Percentiles rank a stretch among this genome's conserved stretches.
These are phyloP conservation scores for Cenchrus purpureus DNA, from an alignment of 176 grass and related monocot genomes.

Conservation along the genomic window DNA sequence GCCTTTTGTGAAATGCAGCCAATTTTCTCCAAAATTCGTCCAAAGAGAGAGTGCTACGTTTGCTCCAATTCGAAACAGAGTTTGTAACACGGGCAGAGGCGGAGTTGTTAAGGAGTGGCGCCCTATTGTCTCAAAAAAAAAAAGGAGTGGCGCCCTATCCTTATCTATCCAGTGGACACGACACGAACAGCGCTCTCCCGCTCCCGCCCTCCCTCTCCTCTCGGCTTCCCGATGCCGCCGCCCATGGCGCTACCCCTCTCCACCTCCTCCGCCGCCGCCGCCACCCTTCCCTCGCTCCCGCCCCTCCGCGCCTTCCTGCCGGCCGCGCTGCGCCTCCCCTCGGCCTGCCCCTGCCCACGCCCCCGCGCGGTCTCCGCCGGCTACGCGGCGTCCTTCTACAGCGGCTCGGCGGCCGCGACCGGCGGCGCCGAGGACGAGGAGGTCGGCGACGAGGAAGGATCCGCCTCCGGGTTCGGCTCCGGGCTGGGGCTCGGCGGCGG, in stretches of 20 bases:
- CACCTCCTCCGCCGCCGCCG: not conserved
- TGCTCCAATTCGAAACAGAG: no score
- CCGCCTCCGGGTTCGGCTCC: slow-evolving; percentile 7
- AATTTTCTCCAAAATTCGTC: not conserved
- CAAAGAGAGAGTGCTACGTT: not conserved
- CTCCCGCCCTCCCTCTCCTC: no score
- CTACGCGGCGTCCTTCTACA: slow-evolving; percentile 61
- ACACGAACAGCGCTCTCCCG: not conserved
- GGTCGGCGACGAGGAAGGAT: slow-evolving; percentile 47
- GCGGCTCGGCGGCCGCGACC: slow-evolving; percentile 41
- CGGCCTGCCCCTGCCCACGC: not conserved
- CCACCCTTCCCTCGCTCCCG: not conserved
- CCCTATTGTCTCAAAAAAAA: not conserved
- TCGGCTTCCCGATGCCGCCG: slow-evolving; percentile 44
- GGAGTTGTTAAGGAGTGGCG: not conserved
- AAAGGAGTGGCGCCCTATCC: not conserved
- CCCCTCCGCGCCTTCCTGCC: not conserved
- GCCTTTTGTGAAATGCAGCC: not conserved
- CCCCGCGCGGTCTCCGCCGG: slow-evolving; percentile 46
- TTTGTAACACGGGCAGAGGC: not conserved
- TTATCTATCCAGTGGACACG: slow-evolving; percentile 39
- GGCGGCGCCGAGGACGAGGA: slow-evolving; percentile 43
- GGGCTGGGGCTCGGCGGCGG: slow-evolving; percentile 42
- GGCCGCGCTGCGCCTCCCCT: not conserved
- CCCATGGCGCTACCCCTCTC: slow-evolving; percentile 52